Conservation (phyloP, 495 filamentous ascomycete genomes). For the Trichoderma gamsii region DNA sequence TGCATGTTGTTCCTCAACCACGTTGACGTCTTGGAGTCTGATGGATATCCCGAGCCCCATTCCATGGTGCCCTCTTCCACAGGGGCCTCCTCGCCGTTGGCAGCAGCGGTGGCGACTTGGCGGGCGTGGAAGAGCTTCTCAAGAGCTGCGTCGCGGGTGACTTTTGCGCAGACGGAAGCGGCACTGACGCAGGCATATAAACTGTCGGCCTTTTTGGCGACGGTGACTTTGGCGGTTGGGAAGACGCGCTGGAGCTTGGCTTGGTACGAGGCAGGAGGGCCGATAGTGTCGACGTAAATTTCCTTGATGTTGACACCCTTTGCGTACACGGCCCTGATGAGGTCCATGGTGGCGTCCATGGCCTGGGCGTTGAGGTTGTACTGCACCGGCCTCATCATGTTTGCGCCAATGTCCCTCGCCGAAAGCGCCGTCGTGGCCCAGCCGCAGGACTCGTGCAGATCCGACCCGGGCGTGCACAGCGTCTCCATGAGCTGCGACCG, state of each 20-base stretch:
- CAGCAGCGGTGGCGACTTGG: conserved; percentile 16
- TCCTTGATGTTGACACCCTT: conserved; percentile 72
- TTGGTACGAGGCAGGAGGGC: conserved; percentile 75
- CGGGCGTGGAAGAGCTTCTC: conserved; percentile 62
- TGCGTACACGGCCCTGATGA: conserved; percentile 71
- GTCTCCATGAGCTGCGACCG: conserved; percentile 69
- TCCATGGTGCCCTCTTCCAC: conserved; percentile 30
- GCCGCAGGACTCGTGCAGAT: conserved; percentile 64
- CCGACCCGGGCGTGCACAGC: conserved; percentile 59
- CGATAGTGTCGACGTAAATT: conserved; percentile 95
- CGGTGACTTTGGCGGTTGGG: conserved; percentile 71
- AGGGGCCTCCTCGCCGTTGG: conserved; percentile 17
- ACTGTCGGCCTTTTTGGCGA: conserved; percentile 93
- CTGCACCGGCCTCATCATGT: conserved; percentile 62
- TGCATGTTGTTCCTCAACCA: conserved; percentile 89
- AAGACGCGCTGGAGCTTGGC: conserved; percentile 76
- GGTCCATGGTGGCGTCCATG: conserved; percentile 84
- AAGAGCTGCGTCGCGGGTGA: conserved; percentile 83
- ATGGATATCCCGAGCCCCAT: conserved; percentile 93
- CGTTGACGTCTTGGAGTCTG: conserved; percentile 68
- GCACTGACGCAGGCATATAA: conserved; percentile 91
- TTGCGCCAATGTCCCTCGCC: conserved; percentile 72
- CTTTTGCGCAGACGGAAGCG: conserved; percentile 90
- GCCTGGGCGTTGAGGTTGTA: conserved; percentile 99
- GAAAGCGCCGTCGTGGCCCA: conserved; percentile 79